These are phyloP conservation scores for Scenedesmus sp. DNA, from an alignment of 163 green algal genomes.

Conservation along the genomic window DNA sequence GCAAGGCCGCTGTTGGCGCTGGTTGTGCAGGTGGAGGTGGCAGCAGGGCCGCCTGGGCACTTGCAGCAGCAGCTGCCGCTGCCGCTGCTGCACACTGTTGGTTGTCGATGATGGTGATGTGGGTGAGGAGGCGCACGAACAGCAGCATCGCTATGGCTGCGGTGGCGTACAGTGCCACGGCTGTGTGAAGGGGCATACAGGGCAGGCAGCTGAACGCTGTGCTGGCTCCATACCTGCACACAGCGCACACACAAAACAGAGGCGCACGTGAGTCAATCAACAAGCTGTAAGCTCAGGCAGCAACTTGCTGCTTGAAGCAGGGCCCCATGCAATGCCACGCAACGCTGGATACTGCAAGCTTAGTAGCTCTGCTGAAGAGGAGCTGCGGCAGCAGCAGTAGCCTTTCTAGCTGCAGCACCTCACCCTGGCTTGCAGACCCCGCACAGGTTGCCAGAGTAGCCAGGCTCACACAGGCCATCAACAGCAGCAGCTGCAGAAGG, in stretches of 20 bases:
- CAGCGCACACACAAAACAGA: not conserved
- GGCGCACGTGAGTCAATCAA: not conserved
- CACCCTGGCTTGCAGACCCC: conserved; percentile 21
- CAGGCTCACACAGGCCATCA: conserved; percentile 5
- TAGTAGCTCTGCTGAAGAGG: not conserved
- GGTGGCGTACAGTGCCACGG: not conserved
- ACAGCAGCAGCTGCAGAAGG: not conserved
- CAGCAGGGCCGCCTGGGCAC: not conserved
- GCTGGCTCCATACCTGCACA: conserved; percentile 24
- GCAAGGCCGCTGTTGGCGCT: not conserved
- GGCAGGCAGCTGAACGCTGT: conserved; percentile 11
- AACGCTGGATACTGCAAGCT: not conserved
- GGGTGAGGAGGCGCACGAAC: not conserved
- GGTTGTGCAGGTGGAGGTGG: not conserved
- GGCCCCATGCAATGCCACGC: too few species aligned
- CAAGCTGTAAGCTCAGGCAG: not conserved
- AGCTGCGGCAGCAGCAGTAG: not conserved
- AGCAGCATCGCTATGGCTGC: not conserved
- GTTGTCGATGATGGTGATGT: conserved; percentile 21
- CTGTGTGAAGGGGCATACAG: not conserved
- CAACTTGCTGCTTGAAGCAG: not conserved
- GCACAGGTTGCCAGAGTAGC: conserved; percentile 32
- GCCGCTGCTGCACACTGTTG: not conserved
- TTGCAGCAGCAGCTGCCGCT: not conserved
- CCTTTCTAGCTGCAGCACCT: not conserved